Base-by-base conservation (phyloP, 108 stramenopile species). In the Discostella stelligeroides region DNA sequence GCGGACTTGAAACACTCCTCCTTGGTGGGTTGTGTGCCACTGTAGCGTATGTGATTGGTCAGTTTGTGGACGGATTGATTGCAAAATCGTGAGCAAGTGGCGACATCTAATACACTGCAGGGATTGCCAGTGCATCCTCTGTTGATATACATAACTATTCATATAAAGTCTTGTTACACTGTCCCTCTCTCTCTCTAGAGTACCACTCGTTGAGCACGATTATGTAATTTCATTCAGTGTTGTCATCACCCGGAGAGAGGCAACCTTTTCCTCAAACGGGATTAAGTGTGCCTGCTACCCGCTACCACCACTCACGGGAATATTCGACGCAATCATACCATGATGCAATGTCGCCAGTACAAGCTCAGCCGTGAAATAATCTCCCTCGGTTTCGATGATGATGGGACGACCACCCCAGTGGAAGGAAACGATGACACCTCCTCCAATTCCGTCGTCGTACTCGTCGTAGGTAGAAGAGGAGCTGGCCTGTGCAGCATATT, bases 11-110 rank as follows among this genome's bases (percentile, higher is more conserved):
- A 68, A 98, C 96, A 37, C 68, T 98, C 48, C 60, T 95, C 20
- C 79, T 98, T 17, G 97, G 97, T 37, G 95, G 96, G 30, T 75
- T 83, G 18, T 98, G 96, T 67, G 97, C 97, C 25, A 92, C 92
- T 18, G 83, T 98, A 20, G 97, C 97, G 1, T 98, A 86, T 75
- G 86, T 88, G n/a, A 82, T 98, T 55, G 97, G 97, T n/a, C 83
- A 91, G 29, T 85, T 85, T 63, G 92, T 98, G 4, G 78, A 88
- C 21, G 46, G 50, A 43, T 43, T 83, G 14, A 54, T 83, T 43
- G 27, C 41, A 25, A 29, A 74, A 11, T 37, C 28, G 29, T 56
- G 40, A 55, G 11, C 21, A 11, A 54, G 5, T 54, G 53, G 0
- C 53, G 24, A 54, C 28, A 3, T 54, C 28, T 23, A 54, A 1